phyloP scores from a whole-genome alignment of 345 rosid species.

The Eucalyptus urophylla region DNA sequence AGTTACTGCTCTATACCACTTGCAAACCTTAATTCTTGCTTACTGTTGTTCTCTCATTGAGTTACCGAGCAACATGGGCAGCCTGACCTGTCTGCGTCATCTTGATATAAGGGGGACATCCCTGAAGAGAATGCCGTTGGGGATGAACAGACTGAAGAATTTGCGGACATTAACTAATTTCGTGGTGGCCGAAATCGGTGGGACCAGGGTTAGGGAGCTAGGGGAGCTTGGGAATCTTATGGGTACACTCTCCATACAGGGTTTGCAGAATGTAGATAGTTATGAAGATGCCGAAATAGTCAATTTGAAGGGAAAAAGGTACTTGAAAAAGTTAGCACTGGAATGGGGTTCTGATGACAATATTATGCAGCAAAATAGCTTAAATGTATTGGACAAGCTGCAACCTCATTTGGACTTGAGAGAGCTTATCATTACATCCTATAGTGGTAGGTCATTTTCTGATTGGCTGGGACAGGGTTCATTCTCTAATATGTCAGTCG shows the following conservation, averaged over 20 bases:
- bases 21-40: constrained; percentile 6
- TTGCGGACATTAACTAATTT: constrained; percentile 1
- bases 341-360: constrained; percentile 4
- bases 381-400: constrained; percentile 14
- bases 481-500: neutral
- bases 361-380: neutral
- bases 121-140: constrained; percentile 2
- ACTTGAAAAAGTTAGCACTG: constrained; percentile 10
- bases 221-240: neutral
- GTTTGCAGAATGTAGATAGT: neutral
- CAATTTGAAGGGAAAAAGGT: neutral
- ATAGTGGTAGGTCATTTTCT: constrained; percentile 19
- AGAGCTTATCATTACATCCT: constrained; percentile 6
- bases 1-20: neutral
- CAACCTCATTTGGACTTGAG: constrained; percentile 23
- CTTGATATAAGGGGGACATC: constrained; percentile 1
- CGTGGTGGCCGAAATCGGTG: neutral
- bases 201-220: neutral
- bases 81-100: constrained; percentile 1
- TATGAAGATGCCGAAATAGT: neutral
- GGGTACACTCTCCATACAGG: constrained; percentile 2
- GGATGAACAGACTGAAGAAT: neutral
- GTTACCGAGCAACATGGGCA: neutral
- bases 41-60: neutral
- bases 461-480: constrained; percentile 16